phyloP scores from a whole-genome alignment of 2,329 filamentous ascomycete species.

The Apiospora malaysiana region DNA sequence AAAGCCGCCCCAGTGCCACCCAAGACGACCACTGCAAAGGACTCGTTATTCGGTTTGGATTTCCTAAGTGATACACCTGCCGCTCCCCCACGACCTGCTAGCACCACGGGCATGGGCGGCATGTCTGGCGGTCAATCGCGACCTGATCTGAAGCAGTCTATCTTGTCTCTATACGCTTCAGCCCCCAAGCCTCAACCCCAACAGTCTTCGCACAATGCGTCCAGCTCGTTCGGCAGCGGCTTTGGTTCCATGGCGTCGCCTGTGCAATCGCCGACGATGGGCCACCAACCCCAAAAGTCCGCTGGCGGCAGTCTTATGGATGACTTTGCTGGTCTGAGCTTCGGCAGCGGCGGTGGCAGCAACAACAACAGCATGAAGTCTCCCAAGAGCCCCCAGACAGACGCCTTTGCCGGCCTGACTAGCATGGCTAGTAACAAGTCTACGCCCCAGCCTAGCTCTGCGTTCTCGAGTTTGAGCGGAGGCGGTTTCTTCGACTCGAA shows the following conservation, averaged over 20 bases:
- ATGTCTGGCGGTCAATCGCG: slow-evolving; percentile 71
- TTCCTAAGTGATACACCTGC: slow-evolving; percentile 80
- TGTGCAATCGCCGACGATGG: slow-evolving; percentile 57
- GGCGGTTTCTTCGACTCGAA: slow-evolving; percentile 85
- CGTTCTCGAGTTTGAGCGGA: slow-evolving; percentile 59
- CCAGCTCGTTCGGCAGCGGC: slow-evolving; percentile 67
- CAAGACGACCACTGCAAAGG: slow-evolving; percentile 74
- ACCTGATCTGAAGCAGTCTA: slow-evolving; percentile 96
- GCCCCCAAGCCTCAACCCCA: slow-evolving; percentile 75
- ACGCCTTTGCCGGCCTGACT: slow-evolving; percentile 45
- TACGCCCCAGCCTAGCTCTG: slow-evolving; percentile 49
- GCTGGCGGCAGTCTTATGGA: slow-evolving; percentile 74
- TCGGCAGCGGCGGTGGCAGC: slow-evolving; percentile 42
- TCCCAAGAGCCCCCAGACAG: slow-evolving; percentile 44
- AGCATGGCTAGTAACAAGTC: slow-evolving; percentile 45
- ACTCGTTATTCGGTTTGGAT: slow-evolving; percentile 90
- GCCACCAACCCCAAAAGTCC: slow-evolving; percentile 55
- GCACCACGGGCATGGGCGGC: slow-evolving; percentile 71
- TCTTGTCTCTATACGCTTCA: slow-evolving; percentile 90
- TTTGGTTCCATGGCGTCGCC: slow-evolving; percentile 73
- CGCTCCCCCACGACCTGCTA: slow-evolving; percentile 80
- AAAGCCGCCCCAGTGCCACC: slow-evolving; percentile 71
- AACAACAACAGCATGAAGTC: slow-evolving; percentile 48
- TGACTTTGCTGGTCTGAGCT: slow-evolving; percentile 76
- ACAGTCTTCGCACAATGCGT: slow-evolving; percentile 51